Conservation (phyloP, 306 rosid species). For the Casuarina equisetifolia region DNA sequence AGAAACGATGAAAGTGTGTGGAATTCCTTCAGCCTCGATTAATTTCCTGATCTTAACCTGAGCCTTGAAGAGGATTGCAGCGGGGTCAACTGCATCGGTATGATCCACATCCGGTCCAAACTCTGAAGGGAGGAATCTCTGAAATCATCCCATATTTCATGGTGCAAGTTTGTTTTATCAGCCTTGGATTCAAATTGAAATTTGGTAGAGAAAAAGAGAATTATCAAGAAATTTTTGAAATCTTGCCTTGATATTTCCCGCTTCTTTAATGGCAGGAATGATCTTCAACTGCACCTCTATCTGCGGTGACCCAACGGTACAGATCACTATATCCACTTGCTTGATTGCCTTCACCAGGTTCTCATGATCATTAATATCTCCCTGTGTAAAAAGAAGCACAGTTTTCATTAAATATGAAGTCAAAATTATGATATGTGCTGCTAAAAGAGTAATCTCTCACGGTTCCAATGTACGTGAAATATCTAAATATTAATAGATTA, state of each 20-base stretch:
- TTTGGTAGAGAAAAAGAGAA: neutral
- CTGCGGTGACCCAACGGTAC: constrained; percentile 24
- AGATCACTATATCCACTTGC: constrained; percentile 50
- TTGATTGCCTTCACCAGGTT: constrained; percentile 43
- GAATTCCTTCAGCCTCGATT: constrained; percentile 37
- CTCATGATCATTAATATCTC: constrained; percentile 4
- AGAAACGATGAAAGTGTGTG: constrained; percentile 23
- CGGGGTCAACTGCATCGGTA: constrained; percentile 34
- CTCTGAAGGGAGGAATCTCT: constrained; percentile 51
- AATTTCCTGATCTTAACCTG: constrained; percentile 23
- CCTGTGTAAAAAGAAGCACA: too few species aligned
- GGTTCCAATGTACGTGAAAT: too few species aligned
- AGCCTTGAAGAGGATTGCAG: neutral
- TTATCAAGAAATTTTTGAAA: neutral
- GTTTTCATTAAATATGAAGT: neutral
- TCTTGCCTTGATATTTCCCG: constrained; percentile 40
- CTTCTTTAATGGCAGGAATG: constrained; percentile 47
- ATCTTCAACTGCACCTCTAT: constrained; percentile 29
- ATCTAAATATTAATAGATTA: too few species aligned
- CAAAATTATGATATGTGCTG: too few species aligned
- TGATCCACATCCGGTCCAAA: constrained; percentile 44
- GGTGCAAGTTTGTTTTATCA: neutral
- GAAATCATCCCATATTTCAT: neutral
- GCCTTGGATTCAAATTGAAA: too few species aligned
- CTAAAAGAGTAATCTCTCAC: too few species aligned